Evolutionary conservation across 371 early-diverging fungal genomes (phyloP).

Genomic region (Dichotomocladium elegans): DNA sequence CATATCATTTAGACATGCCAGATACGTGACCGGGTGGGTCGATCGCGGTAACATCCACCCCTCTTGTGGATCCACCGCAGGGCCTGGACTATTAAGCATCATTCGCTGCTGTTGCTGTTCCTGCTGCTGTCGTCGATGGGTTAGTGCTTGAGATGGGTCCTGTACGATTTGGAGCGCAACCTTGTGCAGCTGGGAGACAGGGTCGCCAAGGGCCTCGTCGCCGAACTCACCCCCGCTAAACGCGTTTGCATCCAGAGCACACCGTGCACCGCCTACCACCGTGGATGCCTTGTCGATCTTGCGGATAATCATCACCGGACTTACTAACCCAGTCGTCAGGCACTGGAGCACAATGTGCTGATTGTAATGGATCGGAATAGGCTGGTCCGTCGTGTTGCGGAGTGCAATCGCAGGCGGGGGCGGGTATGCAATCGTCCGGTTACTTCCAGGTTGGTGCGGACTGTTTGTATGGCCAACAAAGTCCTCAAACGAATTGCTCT

Average conservation of each 20-base stretch:
- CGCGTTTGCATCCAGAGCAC: background rate
- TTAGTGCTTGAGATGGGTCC: conserved; percentile 15
- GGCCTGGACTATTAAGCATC: background rate
- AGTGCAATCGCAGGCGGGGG: conserved; percentile 27
- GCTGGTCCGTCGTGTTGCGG: conserved; percentile 17
- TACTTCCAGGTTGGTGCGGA: conserved; percentile 1
- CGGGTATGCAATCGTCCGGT: conserved; percentile 32
- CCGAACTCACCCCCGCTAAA: conserved; percentile 28
- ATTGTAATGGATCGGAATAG: conserved; percentile 48
- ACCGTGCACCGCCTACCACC: conserved; percentile 50
- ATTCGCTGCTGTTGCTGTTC: background rate
- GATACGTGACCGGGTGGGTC: conserved; percentile 53
- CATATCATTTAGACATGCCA: conserved; percentile 75
- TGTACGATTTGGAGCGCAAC: conserved; percentile 78
- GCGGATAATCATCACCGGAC: conserved; percentile 72
- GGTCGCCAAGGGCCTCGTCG: conserved; percentile 50
- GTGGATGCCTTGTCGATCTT: conserved; percentile 71
- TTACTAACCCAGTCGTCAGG: conserved; percentile 69
- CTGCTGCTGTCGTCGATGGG: conserved; percentile 1
- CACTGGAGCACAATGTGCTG: conserved; percentile 75
- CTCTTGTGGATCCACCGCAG: background rate
- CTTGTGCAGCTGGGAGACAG: conserved; percentile 89
- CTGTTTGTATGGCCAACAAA: conserved; percentile 16
- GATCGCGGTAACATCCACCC: conserved; percentile 35
- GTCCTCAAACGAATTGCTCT: conserved; percentile 16